Evolutionary conservation across 768 basidiomycete genomes (phyloP), one percentile per base, ranked within the genome.

Genomic region (Epithele typhae): DNA sequence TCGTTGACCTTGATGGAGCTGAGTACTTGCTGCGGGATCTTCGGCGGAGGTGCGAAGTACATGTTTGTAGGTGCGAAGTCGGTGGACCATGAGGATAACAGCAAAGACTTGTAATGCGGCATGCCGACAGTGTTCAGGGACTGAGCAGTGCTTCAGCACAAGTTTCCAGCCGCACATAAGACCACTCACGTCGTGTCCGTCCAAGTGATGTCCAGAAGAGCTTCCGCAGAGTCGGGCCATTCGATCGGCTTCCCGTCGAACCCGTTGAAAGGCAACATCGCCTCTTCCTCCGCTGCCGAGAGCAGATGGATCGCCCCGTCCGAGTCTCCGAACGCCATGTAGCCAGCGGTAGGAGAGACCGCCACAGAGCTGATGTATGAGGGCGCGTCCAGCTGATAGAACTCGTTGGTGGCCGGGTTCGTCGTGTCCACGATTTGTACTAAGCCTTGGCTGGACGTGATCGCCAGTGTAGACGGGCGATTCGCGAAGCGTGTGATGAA

Each of bases 251-350:
- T 81, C 1, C 92, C 92, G 48, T 91, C 84, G 57, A 85, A 95
- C 0, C 94, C 92, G 55, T 95, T 95, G 65, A 95, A 86, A 3
- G 91, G 87, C 24, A 69, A 57, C 1, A 66, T 69, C 1, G 72
- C 74, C 3, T 74, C 77, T 40, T 84, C 82, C 34, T 84, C 78
- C 10, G 75, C 76, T 43, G 88, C 86, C 40, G 86, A 80, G 58
- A 92, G 69, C 15, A 98, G 68, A 66, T 95, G 92, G 3, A 97
- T 76, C 5, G 73, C 70, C 15, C 94, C 93, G 35, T 89, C 84
- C 0, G 84, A 82, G 58, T 96, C 93, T 1, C 92, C 94, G 55
- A 94, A 92, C 1, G 91, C 93, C 60, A 98, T 73, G 59, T 92
- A 96, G n/a, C 87, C 81, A 27, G 88, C 92, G 4, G 86, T 86